Evolutionary conservation across 2,329 filamentous ascomycete genomes (phyloP).

Genomic region (Epichloe scottii): DNA sequence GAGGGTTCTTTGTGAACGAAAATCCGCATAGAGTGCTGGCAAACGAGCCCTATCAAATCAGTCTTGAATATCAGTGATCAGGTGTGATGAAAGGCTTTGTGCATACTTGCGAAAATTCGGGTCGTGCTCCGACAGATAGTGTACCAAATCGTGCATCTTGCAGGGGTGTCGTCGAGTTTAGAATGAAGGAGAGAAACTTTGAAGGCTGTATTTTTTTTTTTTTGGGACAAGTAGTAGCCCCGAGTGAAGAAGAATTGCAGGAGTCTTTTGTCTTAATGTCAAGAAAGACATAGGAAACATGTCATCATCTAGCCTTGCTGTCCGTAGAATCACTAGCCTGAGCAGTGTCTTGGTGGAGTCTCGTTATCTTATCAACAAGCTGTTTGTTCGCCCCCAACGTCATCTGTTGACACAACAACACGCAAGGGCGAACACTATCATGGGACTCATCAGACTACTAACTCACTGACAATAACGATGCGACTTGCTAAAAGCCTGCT

Average conservation of each 20-base stretch:
- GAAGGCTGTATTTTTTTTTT: neutral
- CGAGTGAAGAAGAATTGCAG: no score
- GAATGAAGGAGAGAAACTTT: neutral
- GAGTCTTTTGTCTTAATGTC: no score
- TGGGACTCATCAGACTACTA: no score
- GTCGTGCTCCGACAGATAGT: conserved; percentile 50
- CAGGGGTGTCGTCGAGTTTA: neutral
- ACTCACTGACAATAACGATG: no score
- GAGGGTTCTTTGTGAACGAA: conserved; percentile 56
- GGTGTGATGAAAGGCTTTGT: neutral
- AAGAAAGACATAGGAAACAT: no score
- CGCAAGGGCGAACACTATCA: no score
- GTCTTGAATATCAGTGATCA: neutral
- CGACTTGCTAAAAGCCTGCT: no score
- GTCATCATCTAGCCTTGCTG: neutral
- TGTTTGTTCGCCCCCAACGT: neutral
- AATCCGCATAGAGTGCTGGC: conserved; percentile 81
- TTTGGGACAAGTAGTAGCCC: neutral
- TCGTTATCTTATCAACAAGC: neutral
- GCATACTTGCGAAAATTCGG: conserved; percentile 45
- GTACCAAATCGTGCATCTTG: conserved; percentile 53
- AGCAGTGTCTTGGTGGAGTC: neutral
- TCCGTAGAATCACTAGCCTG: neutral
- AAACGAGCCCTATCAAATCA: conserved; percentile 52
- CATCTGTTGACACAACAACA: neutral